These are phyloP conservation scores for Saksenaea vasiformis DNA, from an alignment of 371 early-diverging fungal species.

Conservation along the genomic window DNA sequence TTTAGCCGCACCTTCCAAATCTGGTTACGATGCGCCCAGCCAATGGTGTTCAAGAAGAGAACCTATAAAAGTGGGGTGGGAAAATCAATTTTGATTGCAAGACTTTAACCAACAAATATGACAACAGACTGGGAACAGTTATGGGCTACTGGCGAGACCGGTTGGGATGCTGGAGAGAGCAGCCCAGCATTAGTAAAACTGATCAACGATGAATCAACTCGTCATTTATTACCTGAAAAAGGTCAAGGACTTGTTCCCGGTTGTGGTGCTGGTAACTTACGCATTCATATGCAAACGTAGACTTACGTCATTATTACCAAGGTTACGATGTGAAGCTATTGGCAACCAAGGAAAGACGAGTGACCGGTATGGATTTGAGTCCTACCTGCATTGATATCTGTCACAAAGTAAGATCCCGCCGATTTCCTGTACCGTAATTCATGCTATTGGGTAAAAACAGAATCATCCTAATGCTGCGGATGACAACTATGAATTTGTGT, in stretches of 20 bases:
- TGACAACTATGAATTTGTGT: conserved; percentile 51
- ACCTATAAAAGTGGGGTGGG: not conserved
- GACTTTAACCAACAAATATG: not conserved
- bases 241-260: conserved; percentile 81
- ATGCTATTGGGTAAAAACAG: conserved; percentile 1
- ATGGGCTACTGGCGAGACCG: conserved; percentile 57
- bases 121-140: conserved; percentile 54
- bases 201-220: conserved; percentile 54
- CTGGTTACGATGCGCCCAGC: no score
- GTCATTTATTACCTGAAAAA: conserved; percentile 53
- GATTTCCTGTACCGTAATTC: not conserved
- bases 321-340: conserved; percentile 80
- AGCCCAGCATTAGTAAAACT: conserved; percentile 70
- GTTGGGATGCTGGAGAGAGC: conserved; percentile 65
- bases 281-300: not conserved
- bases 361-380: conserved; percentile 75
- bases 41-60: not conserved
- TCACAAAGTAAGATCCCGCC: conserved; percentile 36
- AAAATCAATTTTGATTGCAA: not conserved
- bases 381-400: conserved; percentile 62
- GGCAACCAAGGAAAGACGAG: conserved; percentile 55
- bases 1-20: no score
- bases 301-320: conserved; percentile 9
- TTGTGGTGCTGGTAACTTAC: conserved; percentile 66
- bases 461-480: conserved; percentile 27